Evolutionary conservation across 2,329 filamentous ascomycete species (phyloP).

Genomic region (Grosmannia huntii): DNA sequence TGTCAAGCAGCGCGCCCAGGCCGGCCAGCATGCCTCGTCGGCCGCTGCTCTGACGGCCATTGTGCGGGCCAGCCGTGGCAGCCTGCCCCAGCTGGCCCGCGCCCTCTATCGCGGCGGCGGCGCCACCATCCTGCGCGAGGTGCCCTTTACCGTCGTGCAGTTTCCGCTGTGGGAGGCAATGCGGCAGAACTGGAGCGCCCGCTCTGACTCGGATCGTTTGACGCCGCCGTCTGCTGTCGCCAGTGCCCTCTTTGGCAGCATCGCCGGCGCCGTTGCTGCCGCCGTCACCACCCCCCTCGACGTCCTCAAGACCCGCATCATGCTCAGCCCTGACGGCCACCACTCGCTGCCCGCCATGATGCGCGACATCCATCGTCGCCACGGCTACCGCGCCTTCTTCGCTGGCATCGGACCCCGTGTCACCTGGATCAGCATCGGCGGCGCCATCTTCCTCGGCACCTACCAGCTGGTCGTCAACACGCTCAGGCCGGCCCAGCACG

Average conservation of each 20-base stretch:
- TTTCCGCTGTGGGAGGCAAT: conserved; percentile 94
- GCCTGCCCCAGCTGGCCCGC: conserved; percentile 47
- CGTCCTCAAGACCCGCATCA: conserved; percentile 92
- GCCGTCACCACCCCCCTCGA: conserved; percentile 85
- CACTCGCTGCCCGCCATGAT: conserved; percentile 44
- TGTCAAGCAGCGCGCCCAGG: conserved; percentile 92
- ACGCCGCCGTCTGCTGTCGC: conserved; percentile 46
- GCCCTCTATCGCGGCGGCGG: conserved; percentile 88
- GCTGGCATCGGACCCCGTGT: conserved; percentile 69
- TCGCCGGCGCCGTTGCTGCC: conserved; percentile 75
- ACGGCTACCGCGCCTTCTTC: conserved; percentile 58
- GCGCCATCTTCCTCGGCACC: conserved; percentile 85
- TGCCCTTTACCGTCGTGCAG: conserved; percentile 94
- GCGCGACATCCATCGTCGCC: conserved; percentile 47
- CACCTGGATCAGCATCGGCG: conserved; percentile 89
- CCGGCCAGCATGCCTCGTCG: conserved; percentile 63
- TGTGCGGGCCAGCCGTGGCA: conserved; percentile 26
- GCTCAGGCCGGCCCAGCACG: conserved; percentile 19
- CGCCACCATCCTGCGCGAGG: conserved; percentile 88
- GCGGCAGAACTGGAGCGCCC: conserved; percentile 51
- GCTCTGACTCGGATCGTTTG: not conserved
- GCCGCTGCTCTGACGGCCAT: conserved; percentile 58
- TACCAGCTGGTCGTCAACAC: conserved; percentile 78
- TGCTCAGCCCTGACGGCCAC: conserved; percentile 65
- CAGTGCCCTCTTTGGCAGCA: conserved; percentile 72